phyloP scores from a whole-genome alignment of 2,329 filamentous ascomycete genomes.

The Ophioceras dolichostomum region DNA sequence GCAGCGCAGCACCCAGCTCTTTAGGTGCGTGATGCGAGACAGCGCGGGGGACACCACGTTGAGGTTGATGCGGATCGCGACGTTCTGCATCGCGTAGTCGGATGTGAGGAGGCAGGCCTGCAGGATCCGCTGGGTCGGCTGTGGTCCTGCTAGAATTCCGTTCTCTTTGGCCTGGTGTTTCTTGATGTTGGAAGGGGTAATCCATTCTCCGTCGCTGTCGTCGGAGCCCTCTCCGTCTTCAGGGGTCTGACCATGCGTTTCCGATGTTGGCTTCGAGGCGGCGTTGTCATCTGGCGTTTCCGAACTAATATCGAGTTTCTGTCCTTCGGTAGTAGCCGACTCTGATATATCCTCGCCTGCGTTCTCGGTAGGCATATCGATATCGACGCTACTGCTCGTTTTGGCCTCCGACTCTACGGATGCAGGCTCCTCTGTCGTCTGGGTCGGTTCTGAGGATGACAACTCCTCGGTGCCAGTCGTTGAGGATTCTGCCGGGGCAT shows the following conservation, averaged over 20 bases:
- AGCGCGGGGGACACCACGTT: slow-evolving; percentile 56
- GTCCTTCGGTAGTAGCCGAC: too few relatives aligned
- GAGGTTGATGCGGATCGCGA: slow-evolving; percentile 87
- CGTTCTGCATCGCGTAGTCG: slow-evolving; percentile 97
- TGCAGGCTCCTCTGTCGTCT: too few relatives aligned
- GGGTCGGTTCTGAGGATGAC: too few relatives aligned
- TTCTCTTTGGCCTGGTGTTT: slow-evolving; percentile 63
- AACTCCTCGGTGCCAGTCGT: background rate
- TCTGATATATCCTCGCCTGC: too few relatives aligned
- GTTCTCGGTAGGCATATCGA: too few relatives aligned
- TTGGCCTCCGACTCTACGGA: too few relatives aligned
- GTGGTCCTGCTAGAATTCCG: slow-evolving; percentile 30
- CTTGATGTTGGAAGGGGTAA: slow-evolving; percentile 85
- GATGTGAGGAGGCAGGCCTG: slow-evolving; percentile 87
- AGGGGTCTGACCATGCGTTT: background rate
- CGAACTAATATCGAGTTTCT: background rate
- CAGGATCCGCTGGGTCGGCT: slow-evolving; percentile 50
- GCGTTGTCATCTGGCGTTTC: background rate
- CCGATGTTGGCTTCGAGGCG: background rate
- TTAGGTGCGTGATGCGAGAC: slow-evolving; percentile 70
- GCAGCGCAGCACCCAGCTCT: slow-evolving; percentile 83
- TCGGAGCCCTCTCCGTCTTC: slow-evolving; percentile 19
- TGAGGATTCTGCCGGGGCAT: slow-evolving; percentile 9
- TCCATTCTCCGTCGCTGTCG: slow-evolving; percentile 67
- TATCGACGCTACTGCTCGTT: too few relatives aligned